Evolutionary conservation across 257 asterid species (phyloP), one percentile per base, ranked within the genome.

Genomic region (Solanum clarkiae): DNA sequence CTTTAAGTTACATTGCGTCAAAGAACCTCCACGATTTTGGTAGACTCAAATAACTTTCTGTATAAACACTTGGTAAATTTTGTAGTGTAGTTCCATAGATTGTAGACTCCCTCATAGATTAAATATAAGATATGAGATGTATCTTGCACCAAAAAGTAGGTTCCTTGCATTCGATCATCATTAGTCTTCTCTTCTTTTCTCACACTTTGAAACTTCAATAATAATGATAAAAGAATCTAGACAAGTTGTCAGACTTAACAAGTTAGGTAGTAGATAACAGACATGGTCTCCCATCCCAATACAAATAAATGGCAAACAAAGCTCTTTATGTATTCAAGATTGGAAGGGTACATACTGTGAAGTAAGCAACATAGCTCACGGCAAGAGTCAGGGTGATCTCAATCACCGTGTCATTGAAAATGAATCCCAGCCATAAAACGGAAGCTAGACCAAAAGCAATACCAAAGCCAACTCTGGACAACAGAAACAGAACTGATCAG

Each of bases 331-430:
- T 54, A 55, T 62, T 40, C 53, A 44, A 86, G 89, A 77, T 84
- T 90, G 82, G 70, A 81, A 59, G 80, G 80, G 86, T 81, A 72
- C 97, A 68, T 92, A 96, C 99, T 24, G 98, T 93, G 91, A 94
- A 96, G 93, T 86, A 96, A 69, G 99, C 97, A 72, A 94, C 86
- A 88, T 96, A 96, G 98, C 99, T 96, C 93, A 94, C 98, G 54
- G 99, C 98, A 84, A 95, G 89, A 79, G 99, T 96, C 88, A 96
- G 86, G 2, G 95, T 89, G 85, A 96, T 94, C 91, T 96, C 98
- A 85, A 95, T 95, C 88, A 95, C 97, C 7, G 99, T 96, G 89
- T 96, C 99, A 86, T 96, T 96, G 95, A 96, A 96, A 92, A 96
- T 94, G 90, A 89, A 96, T 85, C 99, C 94, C 90, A 96, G 94